A percentile compares a stretch with the other conserved stretches of the same genome.
Conservation (phyloP, 768 basidiomycete genomes). For the Tricholoma furcatifolium region DNA sequence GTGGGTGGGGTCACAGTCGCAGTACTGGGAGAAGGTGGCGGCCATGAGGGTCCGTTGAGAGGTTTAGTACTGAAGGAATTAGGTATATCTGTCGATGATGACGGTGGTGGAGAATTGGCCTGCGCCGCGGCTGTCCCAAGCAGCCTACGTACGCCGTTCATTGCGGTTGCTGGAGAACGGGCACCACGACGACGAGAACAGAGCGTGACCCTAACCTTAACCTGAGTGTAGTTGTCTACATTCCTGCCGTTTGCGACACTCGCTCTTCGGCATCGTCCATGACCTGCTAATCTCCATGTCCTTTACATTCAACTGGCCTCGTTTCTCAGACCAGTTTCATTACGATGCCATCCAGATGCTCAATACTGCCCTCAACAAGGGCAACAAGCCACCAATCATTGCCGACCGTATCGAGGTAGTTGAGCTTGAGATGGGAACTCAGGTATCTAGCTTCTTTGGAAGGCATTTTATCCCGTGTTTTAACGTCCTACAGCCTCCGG, state of each 20-base stretch:
- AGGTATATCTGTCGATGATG: conserved; percentile 17
- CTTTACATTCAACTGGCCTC: conserved; percentile 94
- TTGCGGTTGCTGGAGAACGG: conserved; percentile 25
- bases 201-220: conserved; percentile 20
- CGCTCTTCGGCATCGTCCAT: conserved; percentile 1
- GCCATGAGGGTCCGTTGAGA: conserved; percentile 39
- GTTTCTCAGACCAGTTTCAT: conserved; percentile 96
- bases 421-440: conserved; percentile 98
- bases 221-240: conserved; percentile 7
- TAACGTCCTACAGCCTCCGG: conserved; percentile 72
- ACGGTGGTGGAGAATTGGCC: conserved; percentile 24
- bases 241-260: conserved; percentile 1
- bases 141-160: conserved; percentile 75
- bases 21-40: conserved; percentile 39
- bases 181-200: neutral
- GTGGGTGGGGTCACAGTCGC: conserved; percentile 30
- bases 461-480: conserved; percentile 1
- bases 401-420: conserved; percentile 97
- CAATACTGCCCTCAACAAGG: conserved; percentile 95
- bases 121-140: conserved; percentile 41
- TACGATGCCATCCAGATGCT: conserved; percentile 96
- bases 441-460: conserved; percentile 47
- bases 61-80: conserved; percentile 21
- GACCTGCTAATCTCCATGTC: conserved; percentile 49
- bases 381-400: conserved; percentile 95